A percentile compares a stretch with the other conserved stretches of the same genome.
phyloP scores from a whole-genome alignment of 2,329 filamentous ascomycete genomes.

The Fusarium multiceps region DNA sequence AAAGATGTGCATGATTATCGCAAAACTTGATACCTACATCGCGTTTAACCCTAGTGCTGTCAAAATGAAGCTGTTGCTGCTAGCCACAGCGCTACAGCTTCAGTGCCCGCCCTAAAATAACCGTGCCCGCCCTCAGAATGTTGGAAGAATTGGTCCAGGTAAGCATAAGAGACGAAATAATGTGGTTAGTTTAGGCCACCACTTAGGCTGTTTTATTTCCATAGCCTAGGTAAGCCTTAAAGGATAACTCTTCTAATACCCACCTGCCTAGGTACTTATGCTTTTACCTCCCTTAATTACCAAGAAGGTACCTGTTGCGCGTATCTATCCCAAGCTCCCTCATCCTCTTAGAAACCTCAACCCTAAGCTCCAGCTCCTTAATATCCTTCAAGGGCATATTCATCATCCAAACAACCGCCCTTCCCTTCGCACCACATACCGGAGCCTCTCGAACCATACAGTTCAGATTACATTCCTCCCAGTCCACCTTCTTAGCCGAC shows the following conservation, averaged over 20 bases:
- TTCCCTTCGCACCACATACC: not conserved
- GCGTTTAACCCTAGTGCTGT: rapidly evolving
- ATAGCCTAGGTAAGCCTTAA: no score
- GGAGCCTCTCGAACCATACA: not conserved
- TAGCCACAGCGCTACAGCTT: not conserved
- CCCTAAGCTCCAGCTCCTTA: not conserved
- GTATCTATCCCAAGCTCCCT: not conserved
- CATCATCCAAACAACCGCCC: not conserved
- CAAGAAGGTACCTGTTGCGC: not conserved
- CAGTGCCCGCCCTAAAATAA: not conserved
- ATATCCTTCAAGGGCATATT: not conserved
- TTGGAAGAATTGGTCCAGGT: no score
- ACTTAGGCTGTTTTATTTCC: no score
- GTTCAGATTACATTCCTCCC: rapidly evolving
- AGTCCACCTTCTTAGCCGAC: not conserved
- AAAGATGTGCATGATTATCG: not conserved
- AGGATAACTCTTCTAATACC: no score
- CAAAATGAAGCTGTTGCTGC: rapidly evolving
- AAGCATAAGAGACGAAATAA: no score
- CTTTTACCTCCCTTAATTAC: not conserved
- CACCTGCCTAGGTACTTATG: rapidly evolving
- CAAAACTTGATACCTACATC: rapidly evolving
- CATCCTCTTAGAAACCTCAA: not conserved
- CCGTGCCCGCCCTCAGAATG: no score
- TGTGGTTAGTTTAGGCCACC: no score